Conservation (phyloP, 2,329 filamentous ascomycete genomes). For the Arthrinium puccinioides region DNA sequence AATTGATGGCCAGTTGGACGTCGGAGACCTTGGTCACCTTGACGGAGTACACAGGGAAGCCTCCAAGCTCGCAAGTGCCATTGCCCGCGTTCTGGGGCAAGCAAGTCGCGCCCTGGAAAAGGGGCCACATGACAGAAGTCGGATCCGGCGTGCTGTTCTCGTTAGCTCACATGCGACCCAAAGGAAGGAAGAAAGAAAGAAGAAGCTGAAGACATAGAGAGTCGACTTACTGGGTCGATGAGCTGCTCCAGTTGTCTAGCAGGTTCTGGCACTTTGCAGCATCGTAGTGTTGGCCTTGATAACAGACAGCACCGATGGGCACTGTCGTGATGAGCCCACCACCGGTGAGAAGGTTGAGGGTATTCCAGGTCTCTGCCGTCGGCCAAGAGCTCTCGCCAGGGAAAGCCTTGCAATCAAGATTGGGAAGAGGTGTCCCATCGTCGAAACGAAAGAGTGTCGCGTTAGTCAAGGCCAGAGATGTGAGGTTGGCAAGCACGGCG, state of each 20-base stretch:
- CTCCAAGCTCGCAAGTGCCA: constrained; percentile 28
- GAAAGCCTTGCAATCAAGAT: constrained; percentile 17
- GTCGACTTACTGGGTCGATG: constrained; percentile 12
- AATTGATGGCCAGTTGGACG: constrained; percentile 36
- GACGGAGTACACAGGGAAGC: constrained; percentile 32
- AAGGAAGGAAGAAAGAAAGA: too few relatives aligned
- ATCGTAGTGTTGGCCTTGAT: constrained; percentile 18
- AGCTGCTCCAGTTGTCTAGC: constrained; percentile 17
- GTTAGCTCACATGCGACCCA: too few relatives aligned
- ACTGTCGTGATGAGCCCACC: constrained; percentile 24
- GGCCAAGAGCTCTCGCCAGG: constrained; percentile 22
- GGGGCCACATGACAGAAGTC: constrained; percentile 31
- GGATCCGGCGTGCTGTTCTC: constrained; percentile 25
- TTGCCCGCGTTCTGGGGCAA: constrained; percentile 17
- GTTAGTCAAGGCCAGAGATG: constrained; percentile 9
- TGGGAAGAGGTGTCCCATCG: background rate
- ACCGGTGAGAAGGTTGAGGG: constrained; percentile 17
- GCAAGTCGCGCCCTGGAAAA: constrained; percentile 21
- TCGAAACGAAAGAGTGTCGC: constrained; percentile 17
- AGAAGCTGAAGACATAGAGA: background rate
- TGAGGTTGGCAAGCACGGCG: constrained; percentile 1
- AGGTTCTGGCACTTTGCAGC: constrained; percentile 18
- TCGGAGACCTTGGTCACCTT: constrained; percentile 32
- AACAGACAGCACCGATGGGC: constrained; percentile 25
- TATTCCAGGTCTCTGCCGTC: constrained; percentile 17